Evolutionary conservation across 192 early-diverging fungal species (phyloP), one percentile per base, ranked within the genome.

Genomic region (Coemansia furcata): DNA sequence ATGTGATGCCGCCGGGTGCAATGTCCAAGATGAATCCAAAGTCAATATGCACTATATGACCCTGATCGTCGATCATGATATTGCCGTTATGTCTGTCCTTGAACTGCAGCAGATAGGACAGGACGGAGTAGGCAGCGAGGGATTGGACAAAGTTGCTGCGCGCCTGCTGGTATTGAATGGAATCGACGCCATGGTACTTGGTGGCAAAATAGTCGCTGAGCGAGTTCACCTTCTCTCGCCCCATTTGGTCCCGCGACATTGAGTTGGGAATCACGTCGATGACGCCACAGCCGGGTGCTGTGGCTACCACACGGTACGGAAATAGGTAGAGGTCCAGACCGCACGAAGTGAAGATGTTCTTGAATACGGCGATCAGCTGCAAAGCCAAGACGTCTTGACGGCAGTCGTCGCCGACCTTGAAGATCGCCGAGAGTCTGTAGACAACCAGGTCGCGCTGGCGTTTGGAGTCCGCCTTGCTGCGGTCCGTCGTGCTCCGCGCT

Each of bases 401-500:
- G 82, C 98, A 99, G 82, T 99, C 97, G 67, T 99, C 98, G 63
- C 98, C 98, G 47, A 99, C 97, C 86, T 99, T 99, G 87, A 99
- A 99, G 64, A 99, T 99, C 1, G 94, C 91, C 5, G 92, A 91
- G 72, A 94, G 89, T 81, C 92, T 89, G 3, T 89, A 84, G 35
- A 74, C 63, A 1, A 77, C 57, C 6, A 72, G 43, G 44, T 60
- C 44, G n/a, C 57, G 33, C 21, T 43, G 39, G 8, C 32, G 6
- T 1, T 38, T 58, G 33, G 32, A 35, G 8, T 60, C 58, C 1
- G n/a, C 10, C 29, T 60, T 54, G 57, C 60, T 67, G 42, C 44
- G 21, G n/a, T 39, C 38, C 19, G 65, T n/a, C 15, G 30, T 37
- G 54, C 21, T 57, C 30, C 32, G 60, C n/a, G 19, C 29, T 3